Base-by-base conservation (phyloP, 2,329 filamentous ascomycete species). In the Diaporthe amygdali region DNA sequence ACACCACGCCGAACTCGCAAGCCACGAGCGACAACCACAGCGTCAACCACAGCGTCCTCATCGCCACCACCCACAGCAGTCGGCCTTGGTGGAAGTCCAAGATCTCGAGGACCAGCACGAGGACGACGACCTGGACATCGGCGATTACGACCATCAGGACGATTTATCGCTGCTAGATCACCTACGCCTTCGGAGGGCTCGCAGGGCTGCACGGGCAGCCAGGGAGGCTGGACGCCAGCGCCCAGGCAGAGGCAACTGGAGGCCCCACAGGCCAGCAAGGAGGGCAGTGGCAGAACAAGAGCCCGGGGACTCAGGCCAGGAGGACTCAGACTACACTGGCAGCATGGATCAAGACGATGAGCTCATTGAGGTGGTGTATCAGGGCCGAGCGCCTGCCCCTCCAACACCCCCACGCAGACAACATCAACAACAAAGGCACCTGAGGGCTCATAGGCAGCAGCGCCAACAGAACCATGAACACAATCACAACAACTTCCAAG, bases 401-500 rank as follows among this genome's bases (percentile, higher is more conserved):
- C 68, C 56, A 41, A 52, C 37, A 44, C 68, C 46, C 64, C 70
- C 46, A 51, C 68, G 44, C 32, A 67, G 49, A n/a, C 75, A 74
- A 59, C 72, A 70, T 54, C 69, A 46, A n/a, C 75, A 74, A 59
- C 72, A 70, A 56, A 73, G 73, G 47, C 63, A 70, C n/a, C 3
- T 14, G 30, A 64, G 59, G 59, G n/a, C 30, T 1, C 76, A 52
- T 22, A 68, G 64, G 25, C 71, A 71, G 34, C 49, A 52, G 30
- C 44, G n/a, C 9, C 44, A 52, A 32, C 32, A 51, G 39, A 5
- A 61, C 51, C 44, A 66, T 51, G 15, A 30, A 37, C 46, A 55
- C 32, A 32, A 54, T 37, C 34, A 32, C 17, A 17, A n/a, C 49
- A 32, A 46, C 15, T 30, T 34, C 44, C 41, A 49, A 22, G 59